phyloP scores from a whole-genome alignment of 1,139 yeast species.

The Suhomyces kunorum region DNA sequence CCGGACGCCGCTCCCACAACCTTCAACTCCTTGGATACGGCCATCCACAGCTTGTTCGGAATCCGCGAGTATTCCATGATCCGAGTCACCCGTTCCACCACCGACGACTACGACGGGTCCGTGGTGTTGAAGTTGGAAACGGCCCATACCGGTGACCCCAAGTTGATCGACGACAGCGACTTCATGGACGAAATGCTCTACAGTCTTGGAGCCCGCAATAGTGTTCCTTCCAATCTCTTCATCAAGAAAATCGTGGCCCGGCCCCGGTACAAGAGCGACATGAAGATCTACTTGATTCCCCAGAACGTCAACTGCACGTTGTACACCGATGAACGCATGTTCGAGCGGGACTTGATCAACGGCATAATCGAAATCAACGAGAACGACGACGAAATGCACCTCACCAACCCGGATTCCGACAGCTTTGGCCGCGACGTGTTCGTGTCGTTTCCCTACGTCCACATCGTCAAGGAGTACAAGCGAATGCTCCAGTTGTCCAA shows the following conservation, averaged over 20 bases:
- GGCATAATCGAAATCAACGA: constrained; percentile 41
- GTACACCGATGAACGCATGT: constrained; percentile 51
- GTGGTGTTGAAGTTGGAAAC: constrained; percentile 54
- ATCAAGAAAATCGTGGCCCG: constrained; percentile 49
- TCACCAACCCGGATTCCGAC: constrained; percentile 8
- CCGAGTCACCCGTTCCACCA: constrained; percentile 56
- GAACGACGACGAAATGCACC: constrained; percentile 5
- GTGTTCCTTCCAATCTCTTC: constrained; percentile 48
- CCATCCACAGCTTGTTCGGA: constrained; percentile 45
- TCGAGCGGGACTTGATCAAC: constrained; percentile 52
- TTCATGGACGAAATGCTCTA: constrained; percentile 43
- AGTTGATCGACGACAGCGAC: constrained; percentile 50
- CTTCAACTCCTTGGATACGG: constrained; percentile 49
- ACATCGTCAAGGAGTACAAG: constrained; percentile 22
- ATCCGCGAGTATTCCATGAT: constrained; percentile 45
- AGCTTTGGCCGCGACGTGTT: constrained; percentile 14
- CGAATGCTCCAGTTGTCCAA: constrained; percentile 12
- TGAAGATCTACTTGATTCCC: constrained; percentile 46
- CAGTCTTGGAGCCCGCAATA: constrained; percentile 41
- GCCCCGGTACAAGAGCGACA: constrained; percentile 53
- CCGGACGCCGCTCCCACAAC: constrained; percentile 25
- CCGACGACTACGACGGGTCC: constrained; percentile 52
- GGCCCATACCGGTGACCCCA: constrained; percentile 53
- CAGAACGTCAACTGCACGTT: constrained; percentile 34
- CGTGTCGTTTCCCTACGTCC: constrained; percentile 30